Base-by-base conservation (phyloP, 2,329 filamentous ascomycete genomes). In the Penicillium brasilianum region DNA sequence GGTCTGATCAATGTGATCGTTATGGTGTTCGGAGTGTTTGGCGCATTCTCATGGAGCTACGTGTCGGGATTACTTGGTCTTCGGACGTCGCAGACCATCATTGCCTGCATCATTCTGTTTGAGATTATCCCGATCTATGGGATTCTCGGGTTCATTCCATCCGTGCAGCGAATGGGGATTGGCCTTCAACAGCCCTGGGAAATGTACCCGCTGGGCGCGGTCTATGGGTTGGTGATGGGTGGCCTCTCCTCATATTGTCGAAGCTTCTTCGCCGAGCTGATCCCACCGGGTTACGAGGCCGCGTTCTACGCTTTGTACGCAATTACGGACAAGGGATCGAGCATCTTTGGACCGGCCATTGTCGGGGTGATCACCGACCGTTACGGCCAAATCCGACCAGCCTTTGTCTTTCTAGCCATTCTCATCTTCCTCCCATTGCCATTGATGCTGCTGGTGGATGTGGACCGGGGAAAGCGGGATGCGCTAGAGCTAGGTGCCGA, bases 241-340 rank as follows among this genome's bases (percentile, higher is more conserved):
- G 95, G 95, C 0, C 80, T 99, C 43, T 92, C 91, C 60, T 90
- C 90, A 25, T 97, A 98, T 77, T 98, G 95, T 74, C 89, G 95
- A 44, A 93, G 91, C 62, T 83, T 99, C 4, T 99, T 92, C 73
- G 93, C 93, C 41, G 93, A 98, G 76, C 84, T 99, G 59, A 96
- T 99, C 58, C 95, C 95, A 1, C 92, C 92, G 0, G 95, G 95
- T 4, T 96, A 90, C 32, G 95, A 99, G 78, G 93, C 95, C 0
- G 93, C 94, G 0, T 99, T 99, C 74, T 99, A 96, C 74, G 93
- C 94, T 0, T 83, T 99, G 1, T 99, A 98, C 74, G 95, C 95
- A 37, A 97, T 98, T 65, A 98, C 95, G 1, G 95, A 99, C 76
- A 99, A 99, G 77, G 93, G 94, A 0, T 95, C 91, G 22, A 96